phyloP scores from a whole-genome alignment of 2,329 filamentous ascomycete species.

The Botrytis porri region DNA sequence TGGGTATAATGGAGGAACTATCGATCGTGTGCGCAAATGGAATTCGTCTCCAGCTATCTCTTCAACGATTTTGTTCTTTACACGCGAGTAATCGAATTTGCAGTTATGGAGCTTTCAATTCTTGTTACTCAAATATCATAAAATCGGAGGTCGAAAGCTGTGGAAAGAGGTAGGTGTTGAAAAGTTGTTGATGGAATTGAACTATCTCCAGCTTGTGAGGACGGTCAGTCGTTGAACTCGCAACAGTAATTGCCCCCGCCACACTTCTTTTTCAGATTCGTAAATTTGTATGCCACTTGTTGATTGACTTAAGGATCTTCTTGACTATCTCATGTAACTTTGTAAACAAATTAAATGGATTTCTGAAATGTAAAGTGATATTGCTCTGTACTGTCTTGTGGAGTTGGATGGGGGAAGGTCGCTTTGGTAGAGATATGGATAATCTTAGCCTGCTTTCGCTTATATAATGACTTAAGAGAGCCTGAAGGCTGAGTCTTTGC shows the following conservation, averaged over 20 bases:
- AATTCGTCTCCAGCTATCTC: conserved; percentile 1
- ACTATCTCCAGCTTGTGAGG: conserved; percentile 1
- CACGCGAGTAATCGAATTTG: conserved; percentile 9
- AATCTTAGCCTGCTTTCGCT: conserved; percentile 26
- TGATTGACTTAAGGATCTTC: conserved; percentile 4
- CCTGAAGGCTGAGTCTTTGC: background rate
- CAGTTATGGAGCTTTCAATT: background rate
- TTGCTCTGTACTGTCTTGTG: conserved; percentile 25
- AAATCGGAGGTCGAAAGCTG: background rate
- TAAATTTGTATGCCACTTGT: conserved; percentile 5
- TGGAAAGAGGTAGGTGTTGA: conserved; percentile 4
- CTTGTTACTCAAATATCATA: background rate
- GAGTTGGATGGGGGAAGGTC: conserved; percentile 32
- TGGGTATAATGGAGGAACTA: conserved; percentile 1
- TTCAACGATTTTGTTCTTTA: background rate
- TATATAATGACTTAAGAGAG: conserved; percentile 21
- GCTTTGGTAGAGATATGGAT: conserved; percentile 30
- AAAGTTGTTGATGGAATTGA: background rate
- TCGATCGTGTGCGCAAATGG: background rate
- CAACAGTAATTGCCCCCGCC: background rate
- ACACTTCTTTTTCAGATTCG: background rate
- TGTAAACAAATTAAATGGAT: background rate
- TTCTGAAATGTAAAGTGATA: conserved; percentile 10
- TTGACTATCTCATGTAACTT: conserved; percentile 22
- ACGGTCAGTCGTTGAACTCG: background rate